Conservation (phyloP, 805 yeast genomes). For the Candida silvicultrix region DNA sequence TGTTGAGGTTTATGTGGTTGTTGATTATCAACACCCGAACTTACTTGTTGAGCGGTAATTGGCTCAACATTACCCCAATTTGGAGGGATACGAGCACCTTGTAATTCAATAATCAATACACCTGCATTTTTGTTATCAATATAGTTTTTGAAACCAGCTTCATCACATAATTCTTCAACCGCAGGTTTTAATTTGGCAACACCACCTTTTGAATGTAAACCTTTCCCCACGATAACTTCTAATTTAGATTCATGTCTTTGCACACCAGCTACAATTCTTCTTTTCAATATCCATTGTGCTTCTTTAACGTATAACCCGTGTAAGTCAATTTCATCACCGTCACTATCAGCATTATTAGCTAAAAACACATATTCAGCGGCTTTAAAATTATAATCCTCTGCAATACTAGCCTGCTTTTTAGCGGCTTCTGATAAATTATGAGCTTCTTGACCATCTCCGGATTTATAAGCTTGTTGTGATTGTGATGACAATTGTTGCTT, state of each 20-base stretch:
- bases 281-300: slow-evolving; percentile 71
- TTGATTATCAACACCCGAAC: slow-evolving; percentile 12
- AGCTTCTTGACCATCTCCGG: slow-evolving; percentile 71
- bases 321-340: slow-evolving; percentile 79
- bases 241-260: slow-evolving; percentile 52
- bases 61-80: slow-evolving; percentile 23
- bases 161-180: slow-evolving; percentile 66
- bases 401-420: slow-evolving; percentile 49
- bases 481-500: slow-evolving; percentile 49
- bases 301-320: slow-evolving; percentile 91
- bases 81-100: slow-evolving; percentile 38
- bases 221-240: slow-evolving; percentile 90
- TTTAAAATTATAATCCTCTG: slow-evolving; percentile 62
- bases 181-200: slow-evolving; percentile 90
- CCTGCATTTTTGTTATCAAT: slow-evolving; percentile 75
- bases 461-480: slow-evolving; percentile 72
- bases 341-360: slow-evolving; percentile 85
- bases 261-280: slow-evolving; percentile 62
- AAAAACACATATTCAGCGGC: slow-evolving; percentile 90
- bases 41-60: slow-evolving; percentile 6
- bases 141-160: slow-evolving; percentile 52
- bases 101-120: slow-evolving; percentile 65
- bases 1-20: slow-evolving; percentile 25
- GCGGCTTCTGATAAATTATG: slow-evolving; percentile 66
- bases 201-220: slow-evolving; percentile 75